Percentiles rank a stretch among this genome's conserved stretches.
phyloP scores from a whole-genome alignment of 208 protist genomes.

The Acanthamoeba pearcei region DNA sequence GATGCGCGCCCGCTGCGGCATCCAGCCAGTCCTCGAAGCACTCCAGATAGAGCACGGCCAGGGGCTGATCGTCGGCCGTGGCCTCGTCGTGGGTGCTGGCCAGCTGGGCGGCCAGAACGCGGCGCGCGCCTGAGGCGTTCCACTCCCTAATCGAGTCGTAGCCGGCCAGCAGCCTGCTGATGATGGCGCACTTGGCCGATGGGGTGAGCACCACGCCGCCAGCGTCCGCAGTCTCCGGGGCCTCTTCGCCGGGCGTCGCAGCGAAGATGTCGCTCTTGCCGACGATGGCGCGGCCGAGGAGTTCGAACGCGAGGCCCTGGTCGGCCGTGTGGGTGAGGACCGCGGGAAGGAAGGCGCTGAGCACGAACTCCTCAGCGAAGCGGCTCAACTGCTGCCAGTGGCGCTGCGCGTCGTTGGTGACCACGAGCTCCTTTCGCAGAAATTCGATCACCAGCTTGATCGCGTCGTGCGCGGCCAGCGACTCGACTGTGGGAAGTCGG shows the following conservation, averaged over 20 bases:
- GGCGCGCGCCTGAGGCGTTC: slow-evolving; percentile 8
- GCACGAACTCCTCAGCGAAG: slow-evolving; percentile 9
- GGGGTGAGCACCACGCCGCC: not conserved
- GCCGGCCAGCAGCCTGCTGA: slow-evolving; percentile 1
- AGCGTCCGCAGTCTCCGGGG: not conserved
- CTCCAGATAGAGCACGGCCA: slow-evolving; percentile 27
- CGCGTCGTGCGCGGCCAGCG: not conserved
- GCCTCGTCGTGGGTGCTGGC: not conserved
- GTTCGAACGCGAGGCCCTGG: not conserved
- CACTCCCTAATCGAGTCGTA: not conserved
- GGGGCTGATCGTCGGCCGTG: not conserved
- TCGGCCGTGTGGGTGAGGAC: not conserved
- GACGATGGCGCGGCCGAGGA: slow-evolving; percentile 1
- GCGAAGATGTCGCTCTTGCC: not conserved
- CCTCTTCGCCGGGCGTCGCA: not conserved
- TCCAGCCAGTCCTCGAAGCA: slow-evolving; percentile 60
- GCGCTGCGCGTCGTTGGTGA: not conserved
- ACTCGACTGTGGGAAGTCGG: not conserved
- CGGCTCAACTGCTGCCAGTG: slow-evolving; percentile 21
- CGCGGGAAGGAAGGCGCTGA: slow-evolving; percentile 6
- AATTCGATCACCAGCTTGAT: slow-evolving; percentile 19
- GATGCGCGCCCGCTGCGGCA: not conserved
- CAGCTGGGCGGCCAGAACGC: not conserved
- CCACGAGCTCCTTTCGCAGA: not conserved
- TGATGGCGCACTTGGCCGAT: slow-evolving; percentile 17